Base-by-base conservation (phyloP, 306 rosid species). In the Medicago arabica region DNA sequence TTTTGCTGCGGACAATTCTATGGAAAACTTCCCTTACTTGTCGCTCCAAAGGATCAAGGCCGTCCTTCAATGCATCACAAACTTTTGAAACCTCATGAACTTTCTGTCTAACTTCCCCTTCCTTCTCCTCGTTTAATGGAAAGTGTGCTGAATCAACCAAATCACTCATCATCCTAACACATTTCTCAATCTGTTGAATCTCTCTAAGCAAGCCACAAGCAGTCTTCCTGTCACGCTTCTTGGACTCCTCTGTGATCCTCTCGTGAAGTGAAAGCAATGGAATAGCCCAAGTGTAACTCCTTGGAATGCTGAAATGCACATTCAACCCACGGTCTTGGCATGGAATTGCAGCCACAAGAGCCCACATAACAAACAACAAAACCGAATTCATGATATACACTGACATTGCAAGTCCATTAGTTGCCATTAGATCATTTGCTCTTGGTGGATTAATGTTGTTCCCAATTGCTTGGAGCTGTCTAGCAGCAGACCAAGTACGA, bases 321-420 rank as follows among this genome's bases (percentile, higher is more conserved):
- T 89, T 88, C 38, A 95, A 80, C 5, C 98, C 98, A 0, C 98
- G 86, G 83, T 95, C 98, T 83, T 95, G 98, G 89, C 98, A 95
- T 1, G 98, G 98, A 78, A 95, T 92, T 6, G 98, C 97, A 8
- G 98, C 98, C 53, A 95, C 97, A 76, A 95, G 83, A 28, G 90
- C 89, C 97, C 97, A 95, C 96, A 86, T 90, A 61, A 90, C 89
- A 58, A 95, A 92, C 80, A 95, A 62, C 40, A 95, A 70, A 0
- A 90, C 68, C 34, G 87, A 84, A 81, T 92, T 95, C 87, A 89
- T 82, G 4, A 90, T 85, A 41, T 67, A 95, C 36, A 95, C 83
- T 0, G 84, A 80, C 41, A 81, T 62, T 1, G 93, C 97, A 8
- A 95, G 83, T 12, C 98, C 97, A 70, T 78, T 71, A 0, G 96